phyloP scores from a whole-genome alignment of 106 monocot genomes.

The Agapanthus africanus region DNA sequence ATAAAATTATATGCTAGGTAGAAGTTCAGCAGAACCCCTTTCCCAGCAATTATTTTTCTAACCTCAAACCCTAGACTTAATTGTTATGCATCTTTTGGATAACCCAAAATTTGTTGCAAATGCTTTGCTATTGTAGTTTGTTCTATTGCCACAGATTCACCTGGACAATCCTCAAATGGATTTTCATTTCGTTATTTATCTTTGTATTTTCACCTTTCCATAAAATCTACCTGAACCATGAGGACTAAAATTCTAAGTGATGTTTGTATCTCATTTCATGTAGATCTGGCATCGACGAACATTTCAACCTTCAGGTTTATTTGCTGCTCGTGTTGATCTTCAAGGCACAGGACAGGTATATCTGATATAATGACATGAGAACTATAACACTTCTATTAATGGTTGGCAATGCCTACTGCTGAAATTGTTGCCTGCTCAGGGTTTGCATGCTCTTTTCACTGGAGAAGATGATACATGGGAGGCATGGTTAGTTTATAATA shows the following conservation, averaged over 20 bases:
- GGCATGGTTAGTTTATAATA: slow-evolving; percentile 61
- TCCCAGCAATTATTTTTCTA: neutral
- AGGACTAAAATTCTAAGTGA: neutral
- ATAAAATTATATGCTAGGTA: neutral
- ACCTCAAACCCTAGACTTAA: neutral
- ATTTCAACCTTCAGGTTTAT: slow-evolving; percentile 95
- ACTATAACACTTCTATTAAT: neutral
- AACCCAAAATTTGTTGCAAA: neutral
- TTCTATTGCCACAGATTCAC: neutral
- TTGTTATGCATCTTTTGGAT: neutral
- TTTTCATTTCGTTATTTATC: neutral
- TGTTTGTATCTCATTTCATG: slow-evolving; percentile 7
- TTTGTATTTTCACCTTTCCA: neutral
- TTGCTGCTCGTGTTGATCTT: slow-evolving; percentile 94
- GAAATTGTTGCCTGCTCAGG: slow-evolving; percentile 33
- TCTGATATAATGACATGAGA: slow-evolving; percentile 2
- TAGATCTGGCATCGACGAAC: slow-evolving; percentile 93
- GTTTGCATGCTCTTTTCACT: slow-evolving; percentile 95
- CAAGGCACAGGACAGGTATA: slow-evolving; percentile 62
- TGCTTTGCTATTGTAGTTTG: neutral
- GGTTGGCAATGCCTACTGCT: slow-evolving; percentile 9
- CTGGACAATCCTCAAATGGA: neutral
- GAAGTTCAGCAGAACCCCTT: neutral
- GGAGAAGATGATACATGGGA: slow-evolving; percentile 99
- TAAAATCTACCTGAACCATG: neutral